Evolutionary conservation across 495 filamentous ascomycete species (phyloP).

Genomic region (Penicillium flavigenum): DNA sequence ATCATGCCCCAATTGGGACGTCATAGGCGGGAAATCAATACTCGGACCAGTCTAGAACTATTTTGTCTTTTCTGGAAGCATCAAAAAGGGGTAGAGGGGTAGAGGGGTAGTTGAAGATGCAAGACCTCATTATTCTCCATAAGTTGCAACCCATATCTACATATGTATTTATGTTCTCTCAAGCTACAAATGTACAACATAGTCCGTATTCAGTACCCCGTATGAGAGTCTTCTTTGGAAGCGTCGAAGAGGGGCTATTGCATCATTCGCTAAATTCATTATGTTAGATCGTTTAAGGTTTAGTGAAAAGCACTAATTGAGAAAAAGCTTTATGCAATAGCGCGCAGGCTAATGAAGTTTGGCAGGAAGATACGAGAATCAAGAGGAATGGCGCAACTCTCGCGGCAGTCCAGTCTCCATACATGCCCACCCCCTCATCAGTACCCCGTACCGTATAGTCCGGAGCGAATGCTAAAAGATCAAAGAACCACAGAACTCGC

Average conservation of each 20-base stretch:
- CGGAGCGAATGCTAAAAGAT: too few species aligned
- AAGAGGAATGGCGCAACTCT: too few species aligned
- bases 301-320: neutral
- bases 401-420: too few species aligned
- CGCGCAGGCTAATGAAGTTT: conserved; percentile 5
- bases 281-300: neutral
- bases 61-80: neutral
- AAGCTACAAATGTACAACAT: neutral
- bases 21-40: neutral
- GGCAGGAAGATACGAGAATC: neutral
- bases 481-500: too few species aligned
- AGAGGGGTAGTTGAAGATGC: neutral
- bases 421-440: too few species aligned
- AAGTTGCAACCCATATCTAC: neutral
- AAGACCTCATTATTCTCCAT: neutral
- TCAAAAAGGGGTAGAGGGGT: neutral
- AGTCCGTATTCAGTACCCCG: neutral
- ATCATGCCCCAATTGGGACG: neutral
- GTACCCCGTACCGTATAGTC: too few species aligned
- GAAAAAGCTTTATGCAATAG: neutral
- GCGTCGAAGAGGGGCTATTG: neutral
- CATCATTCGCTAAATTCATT: neutral
- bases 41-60: neutral
- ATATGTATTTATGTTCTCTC: neutral
- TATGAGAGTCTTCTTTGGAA: neutral